A percentile compares a stretch with the other conserved stretches of the same genome.
These are phyloP conservation scores for Hemisphaericaspora xylofermentans DNA, from an alignment of 1,139 yeast species.

Conservation along the genomic window DNA sequence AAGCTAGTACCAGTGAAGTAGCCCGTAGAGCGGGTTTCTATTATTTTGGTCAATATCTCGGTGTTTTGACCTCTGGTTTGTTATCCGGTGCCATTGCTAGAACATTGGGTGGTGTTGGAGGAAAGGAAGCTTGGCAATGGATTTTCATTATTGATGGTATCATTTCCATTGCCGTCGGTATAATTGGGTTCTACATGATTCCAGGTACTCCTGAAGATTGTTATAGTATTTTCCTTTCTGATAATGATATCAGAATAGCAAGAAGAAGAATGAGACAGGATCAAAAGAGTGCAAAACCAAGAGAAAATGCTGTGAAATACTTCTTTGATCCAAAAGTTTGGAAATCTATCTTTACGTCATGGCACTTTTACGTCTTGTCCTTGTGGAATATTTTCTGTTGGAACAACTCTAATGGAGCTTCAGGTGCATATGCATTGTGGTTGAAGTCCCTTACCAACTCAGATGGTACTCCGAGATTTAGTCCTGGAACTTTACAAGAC, in stretches of 20 bases:
- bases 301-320: slow-evolving; percentile 27
- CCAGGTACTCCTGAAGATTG: slow-evolving; percentile 72
- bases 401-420: slow-evolving; percentile 51
- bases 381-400: slow-evolving; percentile 62
- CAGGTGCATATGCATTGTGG: slow-evolving; percentile 54
- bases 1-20: slow-evolving; percentile 50
- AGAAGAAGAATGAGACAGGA: slow-evolving; percentile 52
- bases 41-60: slow-evolving; percentile 60
- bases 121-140: slow-evolving; percentile 72
- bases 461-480: slow-evolving; percentile 27
- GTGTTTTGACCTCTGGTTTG: slow-evolving; percentile 62
- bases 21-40: slow-evolving; percentile 61
- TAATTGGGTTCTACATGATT: slow-evolving; percentile 58
- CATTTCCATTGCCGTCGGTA: slow-evolving; percentile 58
- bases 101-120: slow-evolving; percentile 44
- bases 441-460: slow-evolving; percentile 32
- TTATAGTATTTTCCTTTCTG: slow-evolving; percentile 54
- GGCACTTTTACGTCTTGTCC: slow-evolving; percentile 54
- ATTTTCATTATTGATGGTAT: slow-evolving; percentile 67
- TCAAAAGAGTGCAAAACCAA: slow-evolving; percentile 33
- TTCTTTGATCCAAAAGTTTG: slow-evolving; percentile 40
- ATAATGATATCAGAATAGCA: slow-evolving; percentile 65
- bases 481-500: slow-evolving; percentile 37
- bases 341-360: slow-evolving; percentile 50
- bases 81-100: slow-evolving; percentile 60